Percentiles rank a stretch among this genome's conserved stretches.
Evolutionary conservation across 371 early-diverging fungal genomes (phyloP).

Genomic region (Syncephalastrum monosporum): DNA sequence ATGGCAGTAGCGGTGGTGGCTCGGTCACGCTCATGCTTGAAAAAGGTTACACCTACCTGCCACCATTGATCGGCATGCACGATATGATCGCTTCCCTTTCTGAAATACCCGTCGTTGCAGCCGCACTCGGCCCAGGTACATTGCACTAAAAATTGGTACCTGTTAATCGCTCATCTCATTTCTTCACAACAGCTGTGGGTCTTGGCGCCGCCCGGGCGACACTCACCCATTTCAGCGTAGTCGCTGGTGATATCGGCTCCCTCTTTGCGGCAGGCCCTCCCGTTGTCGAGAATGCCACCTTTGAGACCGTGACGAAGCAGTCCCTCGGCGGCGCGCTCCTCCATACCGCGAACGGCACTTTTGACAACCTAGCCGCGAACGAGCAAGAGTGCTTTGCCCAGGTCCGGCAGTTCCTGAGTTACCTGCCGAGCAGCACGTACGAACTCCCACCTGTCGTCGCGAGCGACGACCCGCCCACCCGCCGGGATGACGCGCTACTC

Average conservation of each 20-base stretch:
- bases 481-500: constrained; percentile 37
- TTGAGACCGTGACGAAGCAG: constrained; percentile 42
- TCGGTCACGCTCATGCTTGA: constrained; percentile 36
- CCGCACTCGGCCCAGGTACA: constrained; percentile 41
- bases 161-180: neutral
- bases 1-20: constrained; percentile 48
- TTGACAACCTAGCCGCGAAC: constrained; percentile 37
- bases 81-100: constrained; percentile 41
- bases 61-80: constrained; percentile 48
- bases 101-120: constrained; percentile 41
- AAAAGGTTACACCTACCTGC: constrained; percentile 35
- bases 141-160: neutral
- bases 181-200: constrained; percentile 27
- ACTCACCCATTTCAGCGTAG: constrained; percentile 42
- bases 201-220: constrained; percentile 46
- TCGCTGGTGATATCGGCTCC: constrained; percentile 34
- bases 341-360: constrained; percentile 41
- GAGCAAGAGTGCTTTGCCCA: constrained; percentile 44
- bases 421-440: constrained; percentile 30
- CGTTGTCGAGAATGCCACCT: constrained; percentile 42
- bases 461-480: constrained; percentile 20
- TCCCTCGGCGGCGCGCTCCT: constrained; percentile 35
- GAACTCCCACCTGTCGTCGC: constrained; percentile 24
- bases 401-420: constrained; percentile 36
- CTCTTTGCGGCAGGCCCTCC: constrained; percentile 47